These are phyloP conservation scores for Talaromyces sp. DNA, from an alignment of 2,329 filamentous ascomycete species.

Conservation along the genomic window DNA sequence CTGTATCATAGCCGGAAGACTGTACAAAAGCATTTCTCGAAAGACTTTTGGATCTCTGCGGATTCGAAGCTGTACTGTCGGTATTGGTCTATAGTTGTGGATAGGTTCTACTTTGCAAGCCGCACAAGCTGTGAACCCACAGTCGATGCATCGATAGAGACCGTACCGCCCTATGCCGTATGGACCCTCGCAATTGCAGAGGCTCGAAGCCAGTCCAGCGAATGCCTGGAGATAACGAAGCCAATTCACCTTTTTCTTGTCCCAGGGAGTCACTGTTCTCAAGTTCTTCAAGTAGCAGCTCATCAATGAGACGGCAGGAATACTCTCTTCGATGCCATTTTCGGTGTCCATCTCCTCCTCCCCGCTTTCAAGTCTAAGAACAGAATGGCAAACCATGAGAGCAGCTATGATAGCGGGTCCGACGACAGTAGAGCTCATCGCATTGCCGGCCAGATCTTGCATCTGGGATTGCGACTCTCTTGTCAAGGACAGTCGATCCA, in stretches of 20 bases:
- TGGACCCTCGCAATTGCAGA: conserved; percentile 58
- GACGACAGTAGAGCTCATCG: conserved; percentile 72
- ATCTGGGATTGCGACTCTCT: conserved; percentile 60
- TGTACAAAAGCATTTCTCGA: conserved; percentile 39
- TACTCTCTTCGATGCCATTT: neutral
- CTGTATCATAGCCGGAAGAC: conserved; percentile 38
- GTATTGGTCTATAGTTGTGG: conserved; percentile 42
- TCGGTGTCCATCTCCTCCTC: conserved; percentile 14
- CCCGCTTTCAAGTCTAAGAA: neutral
- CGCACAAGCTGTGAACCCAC: conserved; percentile 54
- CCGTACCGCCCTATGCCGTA: conserved; percentile 33
- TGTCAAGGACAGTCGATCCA: conserved; percentile 60
- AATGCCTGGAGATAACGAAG: conserved; percentile 25
- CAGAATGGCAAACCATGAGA: conserved; percentile 42
- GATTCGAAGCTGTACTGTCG: conserved; percentile 15
- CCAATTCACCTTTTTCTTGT: conserved; percentile 13
- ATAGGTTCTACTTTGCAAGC: conserved; percentile 54
- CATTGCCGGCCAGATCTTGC: conserved; percentile 71
- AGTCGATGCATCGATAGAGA: conserved; percentile 50
- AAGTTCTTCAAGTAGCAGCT: conserved; percentile 18
- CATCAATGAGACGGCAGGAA: conserved; percentile 11
- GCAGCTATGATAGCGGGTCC: conserved; percentile 59
- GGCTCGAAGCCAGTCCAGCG: conserved; percentile 36
- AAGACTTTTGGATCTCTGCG: conserved; percentile 46
- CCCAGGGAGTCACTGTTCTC: conserved; percentile 19